These are phyloP conservation scores for Suaeda aralocaspica DNA, from an alignment of 148 eudicot species.

Conservation along the genomic window DNA sequence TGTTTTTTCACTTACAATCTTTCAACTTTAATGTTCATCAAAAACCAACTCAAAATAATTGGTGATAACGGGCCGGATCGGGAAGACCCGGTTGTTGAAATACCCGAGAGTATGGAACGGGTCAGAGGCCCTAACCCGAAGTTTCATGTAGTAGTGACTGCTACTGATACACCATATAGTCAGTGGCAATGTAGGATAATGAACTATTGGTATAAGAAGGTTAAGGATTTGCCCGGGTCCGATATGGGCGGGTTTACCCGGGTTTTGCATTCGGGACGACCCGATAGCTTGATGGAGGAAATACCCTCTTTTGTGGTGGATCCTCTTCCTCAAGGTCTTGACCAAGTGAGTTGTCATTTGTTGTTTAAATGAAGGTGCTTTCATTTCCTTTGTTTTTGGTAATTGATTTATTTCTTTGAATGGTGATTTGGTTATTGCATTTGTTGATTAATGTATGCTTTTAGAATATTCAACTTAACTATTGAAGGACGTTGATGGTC, in stretches of 20 bases:
- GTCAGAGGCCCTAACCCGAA: conserved; percentile 6
- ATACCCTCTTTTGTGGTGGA: conserved; percentile 50
- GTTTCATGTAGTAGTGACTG: conserved; percentile 48
- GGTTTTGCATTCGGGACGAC: conserved; percentile 45
- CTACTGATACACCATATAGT: conserved; percentile 31
- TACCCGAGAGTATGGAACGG: conserved; percentile 9
- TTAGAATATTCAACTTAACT: too few relatives aligned
- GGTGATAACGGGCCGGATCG: conserved; percentile 10
- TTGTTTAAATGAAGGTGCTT: background rate
- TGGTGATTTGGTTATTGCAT: too few relatives aligned
- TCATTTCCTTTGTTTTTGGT: background rate
- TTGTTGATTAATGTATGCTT: too few relatives aligned
- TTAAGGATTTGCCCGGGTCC: conserved; percentile 32
- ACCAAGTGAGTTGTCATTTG: conserved; percentile 22
- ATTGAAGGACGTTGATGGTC: too few relatives aligned
- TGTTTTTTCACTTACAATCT: conserved; percentile 32
- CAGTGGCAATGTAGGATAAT: conserved; percentile 53
- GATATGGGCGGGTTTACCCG: conserved; percentile 52
- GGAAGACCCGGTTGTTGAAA: conserved; percentile 26
- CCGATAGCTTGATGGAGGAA: conserved; percentile 45
- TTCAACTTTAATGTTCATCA: conserved; percentile 12
- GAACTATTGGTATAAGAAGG: conserved; percentile 48
- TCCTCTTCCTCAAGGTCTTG: conserved; percentile 42
- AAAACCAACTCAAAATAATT: background rate
- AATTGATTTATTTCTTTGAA: too few relatives aligned